These are phyloP conservation scores for Rhododendron mucronatum DNA, from an alignment of 148 eudicot species.

Conservation along the genomic window DNA sequence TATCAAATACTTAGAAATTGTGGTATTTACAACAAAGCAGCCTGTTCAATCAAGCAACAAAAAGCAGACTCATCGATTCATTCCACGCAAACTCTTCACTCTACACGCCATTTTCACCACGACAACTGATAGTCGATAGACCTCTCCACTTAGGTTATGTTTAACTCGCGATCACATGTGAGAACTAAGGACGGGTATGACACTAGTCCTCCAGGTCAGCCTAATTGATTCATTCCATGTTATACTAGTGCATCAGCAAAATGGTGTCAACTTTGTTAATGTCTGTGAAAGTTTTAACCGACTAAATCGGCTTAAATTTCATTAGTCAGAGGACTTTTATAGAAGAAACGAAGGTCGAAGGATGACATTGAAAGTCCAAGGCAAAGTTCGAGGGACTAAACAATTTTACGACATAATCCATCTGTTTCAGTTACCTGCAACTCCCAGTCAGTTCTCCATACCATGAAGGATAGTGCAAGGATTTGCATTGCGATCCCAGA, in stretches of 20 bases:
- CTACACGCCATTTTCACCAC: too few species aligned
- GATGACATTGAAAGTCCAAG: background rate
- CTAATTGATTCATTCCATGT: background rate
- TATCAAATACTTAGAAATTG: too few species aligned
- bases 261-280: background rate
- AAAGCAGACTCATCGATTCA: too few species aligned
- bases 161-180: too few species aligned
- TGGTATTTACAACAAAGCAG: too few species aligned
- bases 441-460: conserved; percentile 72
- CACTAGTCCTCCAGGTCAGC: conserved; percentile 13
- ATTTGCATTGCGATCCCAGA: conserved; percentile 49
- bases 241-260: background rate
- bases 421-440: conserved; percentile 48
- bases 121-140: too few species aligned
- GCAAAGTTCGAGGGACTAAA: background rate
- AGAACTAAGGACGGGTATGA: background rate
- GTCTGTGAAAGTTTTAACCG: background rate
- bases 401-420: background rate
- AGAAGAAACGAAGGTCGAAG: background rate
- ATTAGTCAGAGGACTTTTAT: background rate
- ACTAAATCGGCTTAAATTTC: conserved; percentile 7
- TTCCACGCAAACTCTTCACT: too few species aligned
- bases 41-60: too few species aligned
- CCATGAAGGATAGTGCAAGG: conserved; percentile 37
- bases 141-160: too few species aligned